Base-by-base conservation (phyloP, 306 rosid genomes). In the Luffa aegyptiaca region DNA sequence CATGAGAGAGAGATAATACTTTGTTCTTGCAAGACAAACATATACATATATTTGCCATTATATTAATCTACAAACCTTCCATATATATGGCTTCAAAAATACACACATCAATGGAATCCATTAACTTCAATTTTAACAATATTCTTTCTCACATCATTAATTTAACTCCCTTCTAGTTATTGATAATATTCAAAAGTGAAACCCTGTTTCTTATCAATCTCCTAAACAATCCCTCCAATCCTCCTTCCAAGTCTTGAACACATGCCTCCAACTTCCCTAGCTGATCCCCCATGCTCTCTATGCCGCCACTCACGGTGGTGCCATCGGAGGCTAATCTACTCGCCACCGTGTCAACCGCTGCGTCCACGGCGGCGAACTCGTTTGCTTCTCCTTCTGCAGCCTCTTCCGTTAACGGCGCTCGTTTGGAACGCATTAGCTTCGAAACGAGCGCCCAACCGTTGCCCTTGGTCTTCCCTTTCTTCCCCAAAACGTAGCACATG, bases 161-260 rank as follows among this genome's bases (percentile, higher is more conserved):
- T 4, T 18, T 26, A 59, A 21, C 66, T 59, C 10, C 66, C 56
- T 51, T 35, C 70, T 63, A 73, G 44, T 49, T 73, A 62, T 80
- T 82, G 49, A 85, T 55, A 31, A 82, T 76, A 64, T 80, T 85
- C 42, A 85, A 81, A 51, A 85, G 82, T 5, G 82, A 85, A n/a
- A 80, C 70, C 78, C 85, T 75, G 51, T 72, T 56, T 64, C 76
- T 77, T 62, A 85, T 85, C 16, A 85, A 44, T 75, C 73, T 78
- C 21, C 82, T 70, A 48, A 76, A 82, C 37, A 85, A 62, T 20
- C 65, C 51, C 9, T 80, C 80, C 2, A 85, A 21, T 69, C 80
- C 76, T 58, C 64, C 69, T 56, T 82, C 82, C 8, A 82, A 57
- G 14, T 75, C 83, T 51, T 82, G 76, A 18, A 79, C 81, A 62